A percentile compares a stretch with the other conserved stretches of the same genome.
Conservation (phyloP, 116 monocot species). For the Cymodocea nodosa region DNA sequence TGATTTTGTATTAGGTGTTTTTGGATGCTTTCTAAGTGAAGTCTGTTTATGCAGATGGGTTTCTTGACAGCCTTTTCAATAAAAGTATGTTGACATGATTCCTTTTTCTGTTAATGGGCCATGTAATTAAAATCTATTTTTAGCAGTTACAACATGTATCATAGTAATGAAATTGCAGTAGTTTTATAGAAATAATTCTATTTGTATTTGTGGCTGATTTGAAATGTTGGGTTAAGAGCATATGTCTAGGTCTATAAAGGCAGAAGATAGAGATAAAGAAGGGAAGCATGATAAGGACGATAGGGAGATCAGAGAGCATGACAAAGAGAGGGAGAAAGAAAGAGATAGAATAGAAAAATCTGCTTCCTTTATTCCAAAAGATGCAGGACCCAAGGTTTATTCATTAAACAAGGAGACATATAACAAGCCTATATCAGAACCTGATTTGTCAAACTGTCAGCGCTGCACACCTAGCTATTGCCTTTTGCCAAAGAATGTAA, state of each 20-base stretch:
- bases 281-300: conserved; percentile 40
- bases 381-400: conserved; percentile 37
- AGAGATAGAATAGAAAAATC: conserved; percentile 51
- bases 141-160: background rate
- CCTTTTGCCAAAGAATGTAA: conserved; percentile 64
- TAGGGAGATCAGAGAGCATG: background rate
- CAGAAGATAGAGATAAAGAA: conserved; percentile 72
- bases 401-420: conserved; percentile 57
- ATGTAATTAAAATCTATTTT: background rate
- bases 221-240: conserved; percentile 42
- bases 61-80: conserved; percentile 71
- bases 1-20: conserved; percentile 3
- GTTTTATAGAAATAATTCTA: no score
- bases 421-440: conserved; percentile 79
- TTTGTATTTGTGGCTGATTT: conserved; percentile 6
- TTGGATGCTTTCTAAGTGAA: conserved; percentile 14
- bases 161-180: no score
- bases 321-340: conserved; percentile 30
- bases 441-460: conserved; percentile 71
- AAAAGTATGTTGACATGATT: conserved; percentile 62
- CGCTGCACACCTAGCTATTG: conserved; percentile 87
- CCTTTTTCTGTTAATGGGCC: background rate
- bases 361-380: conserved; percentile 30
- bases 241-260: conserved; percentile 38
- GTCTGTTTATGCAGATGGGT: conserved; percentile 65